Evolutionary conservation across 768 basidiomycete genomes (phyloP).

Genomic region (Cystoderma amianthinum): DNA sequence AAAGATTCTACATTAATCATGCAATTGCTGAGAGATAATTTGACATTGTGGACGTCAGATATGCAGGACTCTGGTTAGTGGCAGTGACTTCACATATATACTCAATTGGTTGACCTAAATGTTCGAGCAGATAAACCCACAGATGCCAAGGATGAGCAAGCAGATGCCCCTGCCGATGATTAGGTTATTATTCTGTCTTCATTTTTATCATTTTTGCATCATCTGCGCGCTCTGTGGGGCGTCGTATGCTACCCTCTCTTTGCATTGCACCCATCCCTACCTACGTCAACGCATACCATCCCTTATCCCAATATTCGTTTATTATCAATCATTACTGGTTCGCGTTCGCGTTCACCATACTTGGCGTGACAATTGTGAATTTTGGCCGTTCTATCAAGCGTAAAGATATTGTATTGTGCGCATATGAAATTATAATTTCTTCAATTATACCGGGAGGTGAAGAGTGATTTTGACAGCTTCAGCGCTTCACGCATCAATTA

Average conservation of each 20-base stretch:
- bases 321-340: too few relatives aligned
- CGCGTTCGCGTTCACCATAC: too few relatives aligned
- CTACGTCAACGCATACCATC: background rate
- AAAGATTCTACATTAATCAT: slow-evolving; percentile 98
- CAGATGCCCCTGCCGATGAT: slow-evolving; percentile 54
- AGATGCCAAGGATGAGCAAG: slow-evolving; percentile 69
- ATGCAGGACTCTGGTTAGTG: slow-evolving; percentile 87
- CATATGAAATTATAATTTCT: too few relatives aligned
- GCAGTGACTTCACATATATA: background rate
- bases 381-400: too few relatives aligned
- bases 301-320: too few relatives aligned
- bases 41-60: slow-evolving; percentile 97
- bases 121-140: slow-evolving; percentile 56
- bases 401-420: too few relatives aligned
- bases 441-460: too few relatives aligned
- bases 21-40: slow-evolving; percentile 95
- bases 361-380: too few relatives aligned
- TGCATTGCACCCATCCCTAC: background rate
- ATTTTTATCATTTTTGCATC: slow-evolving; percentile 3
- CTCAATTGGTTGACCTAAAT: slow-evolving; percentile 3
- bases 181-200: slow-evolving; percentile 26
- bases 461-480: too few relatives aligned
- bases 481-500: too few relatives aligned
- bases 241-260: background rate
- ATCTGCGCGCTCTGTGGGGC: background rate